A percentile compares a stretch with the other conserved stretches of the same genome.
Conservation (phyloP, 2,329 filamentous ascomycete species). For the Arachnopeziza araneosa region DNA sequence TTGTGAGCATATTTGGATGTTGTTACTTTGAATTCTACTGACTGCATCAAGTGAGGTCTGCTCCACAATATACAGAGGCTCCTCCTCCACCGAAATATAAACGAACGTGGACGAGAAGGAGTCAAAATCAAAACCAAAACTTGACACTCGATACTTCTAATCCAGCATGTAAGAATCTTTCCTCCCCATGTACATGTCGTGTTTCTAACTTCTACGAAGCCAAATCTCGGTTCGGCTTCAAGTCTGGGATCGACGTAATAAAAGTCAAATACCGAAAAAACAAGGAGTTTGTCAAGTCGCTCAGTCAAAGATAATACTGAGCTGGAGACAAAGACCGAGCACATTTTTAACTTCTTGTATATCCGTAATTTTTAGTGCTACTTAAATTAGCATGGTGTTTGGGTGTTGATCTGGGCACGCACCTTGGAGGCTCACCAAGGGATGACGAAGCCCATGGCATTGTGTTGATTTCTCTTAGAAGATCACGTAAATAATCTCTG, state of each 20-base stretch:
- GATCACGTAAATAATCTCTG: no score
- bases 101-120: background rate
- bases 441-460: background rate
- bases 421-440: background rate
- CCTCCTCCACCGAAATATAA: background rate
- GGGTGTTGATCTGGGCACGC: background rate
- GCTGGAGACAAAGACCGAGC: background rate
- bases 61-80: background rate
- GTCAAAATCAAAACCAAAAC: background rate
- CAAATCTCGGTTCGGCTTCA: background rate
- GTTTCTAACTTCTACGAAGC: background rate
- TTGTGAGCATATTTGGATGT: background rate
- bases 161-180: background rate
- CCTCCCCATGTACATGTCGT: background rate
- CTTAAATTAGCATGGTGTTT: constrained; percentile 7
- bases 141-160: background rate
- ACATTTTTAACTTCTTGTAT: background rate
- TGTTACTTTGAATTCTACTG: background rate
- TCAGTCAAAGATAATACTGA: background rate
- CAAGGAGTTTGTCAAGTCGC: background rate
- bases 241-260: background rate
- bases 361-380: background rate
- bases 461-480: background rate
- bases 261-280: background rate
- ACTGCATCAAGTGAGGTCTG: background rate